Evolutionary conservation across 345 rosid genomes (phyloP), one percentile per base, ranked within the genome.

Genomic region (Brassica carinata): DNA sequence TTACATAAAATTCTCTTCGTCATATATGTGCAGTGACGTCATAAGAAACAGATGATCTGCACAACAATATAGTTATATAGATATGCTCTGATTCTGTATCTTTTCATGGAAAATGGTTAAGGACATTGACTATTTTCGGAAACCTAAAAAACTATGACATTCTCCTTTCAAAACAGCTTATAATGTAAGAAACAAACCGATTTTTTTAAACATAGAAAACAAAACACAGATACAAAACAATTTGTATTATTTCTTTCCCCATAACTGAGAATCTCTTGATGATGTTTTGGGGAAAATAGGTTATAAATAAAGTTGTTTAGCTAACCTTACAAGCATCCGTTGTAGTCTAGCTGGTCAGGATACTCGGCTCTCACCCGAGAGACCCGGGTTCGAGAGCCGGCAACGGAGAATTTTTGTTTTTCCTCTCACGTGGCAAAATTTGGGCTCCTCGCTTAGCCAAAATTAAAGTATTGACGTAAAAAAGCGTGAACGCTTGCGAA

Each of bases 301-400:
- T 23, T 23, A 23, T 23, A 23, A 4, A 40, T 3, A 10, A 9
- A 2, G 27, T 23, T 7, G 8, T 55, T 51, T 9, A 13, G 11
- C 11, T 7, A 8, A 4, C 1, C 1, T 2, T 18, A 0, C 11
- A 57, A 7, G 3, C 11, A 34, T 77, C 79, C 78, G 75, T 72
- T 69, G 82, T 82, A 82, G 85, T 82, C 85, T 82, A 85, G 93
- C 27, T 71, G 88, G 91, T 88, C 51, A 87, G 90, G 91, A 86
- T 88, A 88, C 82, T 86, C 85, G 90, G 89, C 91, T 89, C 89
- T 88, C 96, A 84, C 86, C 85, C 85, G 85, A 88, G 80, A 79
- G 91, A 85, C 87, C 59, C 59, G 40, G 40, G 79, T 67, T 67
- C 73, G 5, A 67, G 5, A 26, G 2, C 59, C 73, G 61, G 67